These are phyloP conservation scores for Nemania sp. DNA, from an alignment of 2,329 filamentous ascomycete genomes.

Conservation along the genomic window DNA sequence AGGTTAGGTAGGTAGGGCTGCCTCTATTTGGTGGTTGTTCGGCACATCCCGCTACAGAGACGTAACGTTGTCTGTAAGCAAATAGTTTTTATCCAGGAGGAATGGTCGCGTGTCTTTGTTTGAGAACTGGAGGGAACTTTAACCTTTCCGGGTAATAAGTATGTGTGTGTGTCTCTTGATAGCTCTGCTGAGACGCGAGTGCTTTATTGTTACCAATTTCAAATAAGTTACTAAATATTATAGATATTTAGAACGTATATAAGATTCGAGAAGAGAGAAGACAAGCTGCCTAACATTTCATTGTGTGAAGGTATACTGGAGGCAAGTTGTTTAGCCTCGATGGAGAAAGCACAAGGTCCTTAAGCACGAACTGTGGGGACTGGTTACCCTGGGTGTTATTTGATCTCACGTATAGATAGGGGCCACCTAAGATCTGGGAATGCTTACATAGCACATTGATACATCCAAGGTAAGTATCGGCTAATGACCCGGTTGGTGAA, in stretches of 20 bases:
- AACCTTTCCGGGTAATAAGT: neutral
- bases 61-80: conserved; percentile 6
- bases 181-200: neutral
- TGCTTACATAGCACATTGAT: conserved; percentile 8
- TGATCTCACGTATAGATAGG: conserved; percentile 29
- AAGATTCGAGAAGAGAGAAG: neutral
- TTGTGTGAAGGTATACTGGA: no score
- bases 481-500: conserved; percentile 27
- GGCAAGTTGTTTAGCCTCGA: neutral
- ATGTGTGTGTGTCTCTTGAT: neutral
- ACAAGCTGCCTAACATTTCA: neutral
- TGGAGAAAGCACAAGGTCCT: neutral
- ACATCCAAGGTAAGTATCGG: conserved; percentile 25
- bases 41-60: conserved; percentile 16
- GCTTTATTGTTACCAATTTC: neutral
- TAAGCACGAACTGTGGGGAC: conserved; percentile 20
- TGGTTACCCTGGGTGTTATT: conserved; percentile 26
- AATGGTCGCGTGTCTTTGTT: conserved; percentile 8
- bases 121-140: conserved; percentile 8
- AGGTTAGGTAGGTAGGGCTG: neutral
- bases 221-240: neutral
- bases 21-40: conserved; percentile 1
- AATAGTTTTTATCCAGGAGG: neutral
- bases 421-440: conserved; percentile 23
- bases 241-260: conserved; percentile 9